Percentiles rank a stretch among this genome's conserved stretches.
phyloP scores from a whole-genome alignment of 1,284 basidiomycete species.

The Puccinia horiana region DNA sequence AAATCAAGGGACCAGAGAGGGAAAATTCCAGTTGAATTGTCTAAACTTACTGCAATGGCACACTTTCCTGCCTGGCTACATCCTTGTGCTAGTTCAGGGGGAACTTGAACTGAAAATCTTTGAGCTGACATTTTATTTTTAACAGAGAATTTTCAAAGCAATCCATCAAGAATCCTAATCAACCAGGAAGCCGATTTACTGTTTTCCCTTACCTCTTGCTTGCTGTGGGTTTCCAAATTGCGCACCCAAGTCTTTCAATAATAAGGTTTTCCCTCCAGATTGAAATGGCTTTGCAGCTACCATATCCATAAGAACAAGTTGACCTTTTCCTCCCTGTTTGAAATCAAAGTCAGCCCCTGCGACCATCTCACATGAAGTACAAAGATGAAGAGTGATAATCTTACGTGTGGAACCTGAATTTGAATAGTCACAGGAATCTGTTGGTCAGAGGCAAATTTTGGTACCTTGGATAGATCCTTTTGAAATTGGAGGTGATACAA shows the following conservation, averaged over 20 bases:
- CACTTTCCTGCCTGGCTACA: not conserved
- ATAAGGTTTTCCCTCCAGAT: not conserved
- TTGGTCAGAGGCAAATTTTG: not conserved
- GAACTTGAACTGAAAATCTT: not conserved
- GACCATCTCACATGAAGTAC: no score
- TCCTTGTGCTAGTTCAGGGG: not conserved
- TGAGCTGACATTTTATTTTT: not conserved
- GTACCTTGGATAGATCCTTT: not conserved
- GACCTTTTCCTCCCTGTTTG: slow-evolving; percentile 5
- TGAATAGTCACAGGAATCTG: slow-evolving; percentile 4
- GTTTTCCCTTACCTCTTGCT: not conserved
- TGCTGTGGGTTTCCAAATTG: not conserved
- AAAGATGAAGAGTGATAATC: not conserved
- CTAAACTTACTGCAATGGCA: not conserved
- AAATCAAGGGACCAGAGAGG: not conserved
- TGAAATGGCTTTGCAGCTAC: not conserved
- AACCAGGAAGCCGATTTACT: not conserved
- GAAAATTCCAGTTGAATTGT: not conserved
- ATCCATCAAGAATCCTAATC: not conserved
- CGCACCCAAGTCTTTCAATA: not conserved
- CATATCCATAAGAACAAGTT: slow-evolving; percentile 14
- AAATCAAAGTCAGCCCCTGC: not conserved
- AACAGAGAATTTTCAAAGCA: not conserved
- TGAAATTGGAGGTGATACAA: not conserved
- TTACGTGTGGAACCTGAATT: slow-evolving; percentile 13